Percentiles rank a stretch among this genome's conserved stretches.
phyloP scores from a whole-genome alignment of 129 eudicot genomes.

The Daucus carota region DNA sequence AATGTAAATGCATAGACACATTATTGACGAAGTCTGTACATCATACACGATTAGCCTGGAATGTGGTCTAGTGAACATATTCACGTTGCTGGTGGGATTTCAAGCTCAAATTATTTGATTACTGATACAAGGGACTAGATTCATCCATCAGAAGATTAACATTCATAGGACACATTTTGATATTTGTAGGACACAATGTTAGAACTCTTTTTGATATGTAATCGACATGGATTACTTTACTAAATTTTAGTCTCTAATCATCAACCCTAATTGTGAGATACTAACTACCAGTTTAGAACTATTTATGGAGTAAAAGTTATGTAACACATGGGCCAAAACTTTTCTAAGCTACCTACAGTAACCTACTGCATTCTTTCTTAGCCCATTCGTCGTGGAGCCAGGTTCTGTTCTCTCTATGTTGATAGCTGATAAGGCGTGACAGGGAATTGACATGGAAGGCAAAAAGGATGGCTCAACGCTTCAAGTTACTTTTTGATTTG shows the following conservation, averaged over 20 bases:
- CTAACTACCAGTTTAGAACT: neutral
- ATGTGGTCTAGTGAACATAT: neutral
- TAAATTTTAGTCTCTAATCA: neutral
- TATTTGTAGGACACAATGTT: neutral
- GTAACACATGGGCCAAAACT: neutral
- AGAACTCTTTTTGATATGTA: neutral
- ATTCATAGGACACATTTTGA: neutral
- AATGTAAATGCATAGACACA: neutral
- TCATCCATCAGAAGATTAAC: neutral
- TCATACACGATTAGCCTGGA: neutral
- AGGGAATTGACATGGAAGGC: neutral
- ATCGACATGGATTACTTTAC: neutral
- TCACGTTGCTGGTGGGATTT: neutral
- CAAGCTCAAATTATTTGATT: neutral
- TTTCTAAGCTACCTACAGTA: neutral
- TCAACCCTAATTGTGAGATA: neutral
- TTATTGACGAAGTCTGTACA: neutral
- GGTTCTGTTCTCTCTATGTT: neutral
- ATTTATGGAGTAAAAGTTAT: neutral
- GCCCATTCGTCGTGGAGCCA: neutral
- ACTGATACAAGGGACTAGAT: neutral
- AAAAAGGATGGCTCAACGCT: neutral
- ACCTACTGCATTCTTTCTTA: neutral
- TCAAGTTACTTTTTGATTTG: neutral
- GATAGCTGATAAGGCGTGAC: neutral